Evolutionary conservation across 169 alveolate genomes (phyloP).

Genomic region (Cryptosporidium sp.): DNA sequence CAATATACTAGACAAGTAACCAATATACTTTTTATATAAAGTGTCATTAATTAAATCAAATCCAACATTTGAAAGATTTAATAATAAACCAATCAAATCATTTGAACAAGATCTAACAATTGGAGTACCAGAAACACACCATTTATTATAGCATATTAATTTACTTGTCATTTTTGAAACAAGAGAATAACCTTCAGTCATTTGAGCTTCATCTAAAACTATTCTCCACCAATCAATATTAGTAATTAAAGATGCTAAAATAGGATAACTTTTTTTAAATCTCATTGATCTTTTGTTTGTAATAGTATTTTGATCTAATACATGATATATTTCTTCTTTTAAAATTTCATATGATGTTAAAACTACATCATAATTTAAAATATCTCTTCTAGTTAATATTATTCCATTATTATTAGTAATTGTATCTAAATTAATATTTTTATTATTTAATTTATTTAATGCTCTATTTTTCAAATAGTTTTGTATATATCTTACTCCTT

Average conservation of each 20-base stretch:
- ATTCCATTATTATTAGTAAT: not conserved
- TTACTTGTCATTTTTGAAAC: conserved; percentile 69
- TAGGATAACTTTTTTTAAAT: conserved; percentile 77
- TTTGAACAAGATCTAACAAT: conserved; percentile 78
- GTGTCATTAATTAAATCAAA: conserved; percentile 11
- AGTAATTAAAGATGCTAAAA: conserved; percentile 76
- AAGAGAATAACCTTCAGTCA: conserved; percentile 79
- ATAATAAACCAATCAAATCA: conserved; percentile 79
- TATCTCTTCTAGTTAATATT: conserved; percentile 37
- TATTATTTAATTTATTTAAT: not conserved
- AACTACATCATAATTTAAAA: conserved; percentile 23
- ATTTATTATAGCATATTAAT: conserved; percentile 56
- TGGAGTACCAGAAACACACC: conserved; percentile 84
- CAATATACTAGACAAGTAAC: not conserved
- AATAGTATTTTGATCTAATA: conserved; percentile 18
- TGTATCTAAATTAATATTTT: too few relatives aligned
- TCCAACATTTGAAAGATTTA: conserved; percentile 69
- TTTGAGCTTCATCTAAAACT: conserved; percentile 82
- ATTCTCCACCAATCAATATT: conserved; percentile 82
- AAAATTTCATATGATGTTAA: conserved; percentile 53
- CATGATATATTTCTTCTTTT: conserved; percentile 61
- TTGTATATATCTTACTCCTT: conserved; percentile 60
- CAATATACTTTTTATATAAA: conserved; percentile 21
- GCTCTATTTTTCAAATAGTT: not conserved
- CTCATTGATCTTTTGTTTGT: conserved; percentile 56